Base-by-base conservation (phyloP, 2,329 filamentous ascomycete genomes). In the Fusarium oligoseptatum region DNA sequence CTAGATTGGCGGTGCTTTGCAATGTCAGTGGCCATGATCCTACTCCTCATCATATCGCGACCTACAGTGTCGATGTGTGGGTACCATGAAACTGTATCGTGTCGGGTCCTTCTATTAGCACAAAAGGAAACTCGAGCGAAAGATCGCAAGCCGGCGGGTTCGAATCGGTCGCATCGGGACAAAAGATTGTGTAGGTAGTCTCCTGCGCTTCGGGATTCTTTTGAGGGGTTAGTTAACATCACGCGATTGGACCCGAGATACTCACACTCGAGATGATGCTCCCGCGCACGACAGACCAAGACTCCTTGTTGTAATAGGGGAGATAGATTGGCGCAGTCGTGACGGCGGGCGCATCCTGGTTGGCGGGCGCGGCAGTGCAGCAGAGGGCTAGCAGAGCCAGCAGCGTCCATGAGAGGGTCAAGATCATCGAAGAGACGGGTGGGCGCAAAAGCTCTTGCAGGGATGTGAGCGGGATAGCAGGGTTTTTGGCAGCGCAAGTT, bases 161-260 rank as follows among this genome's bases (percentile, higher is more conserved):
- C 64, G 84, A 78, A 34, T 83, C 81, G 11, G 83, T 82, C 63
- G 83, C 78, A 41, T 84, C 81, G 11, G 83, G 83, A 69, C 86
- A 88, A 75, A 88, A 88, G 45, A 88, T 84, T 66, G 86, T 87
- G 70, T 86, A 88, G 27, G 85, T 84, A 17, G 86, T 88, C 68
- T 83, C 74, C 66, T 73, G 77, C 7, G 78, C 79, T 11, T 79
- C 66, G 17, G 78, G 72, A 67, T 87, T 37, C 57, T 69, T 39
- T 69, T 39, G 55, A 64, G 20, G 50, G 10, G 60, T 67, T 14
- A 34, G 22, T 64, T 14, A 57, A 29, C 12, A 52, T 56, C 11
- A 50, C 17, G 36, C 15, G 34, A 52, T 24, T 34, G 17, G 11
- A 60, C 4, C 5, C 17, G 20, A 34, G 12, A 22, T 24, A 43